Percentiles rank a stretch among this genome's conserved stretches.
These are phyloP conservation scores for Neckera pumila DNA, from an alignment of 225 moss, liverwort and hornwort species.

Conservation along the genomic window DNA sequence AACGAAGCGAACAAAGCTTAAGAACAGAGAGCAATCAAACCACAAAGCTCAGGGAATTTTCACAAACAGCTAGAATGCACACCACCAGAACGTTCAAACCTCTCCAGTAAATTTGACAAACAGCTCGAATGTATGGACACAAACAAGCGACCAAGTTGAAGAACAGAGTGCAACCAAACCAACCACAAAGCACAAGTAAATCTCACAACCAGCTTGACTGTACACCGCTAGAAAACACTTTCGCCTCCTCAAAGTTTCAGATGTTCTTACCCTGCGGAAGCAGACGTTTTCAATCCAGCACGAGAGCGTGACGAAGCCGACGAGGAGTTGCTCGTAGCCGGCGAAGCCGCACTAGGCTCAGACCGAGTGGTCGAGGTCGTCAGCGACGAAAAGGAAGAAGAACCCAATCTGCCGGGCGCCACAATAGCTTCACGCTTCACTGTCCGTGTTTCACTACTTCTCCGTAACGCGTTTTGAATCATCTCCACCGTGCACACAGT, in stretches of 20 bases:
- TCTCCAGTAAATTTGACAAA: not conserved
- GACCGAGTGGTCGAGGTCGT: not conserved
- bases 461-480: not conserved
- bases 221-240: not conserved
- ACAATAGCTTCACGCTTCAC: not conserved
- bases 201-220: not conserved
- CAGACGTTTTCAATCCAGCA: not conserved
- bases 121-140: not conserved
- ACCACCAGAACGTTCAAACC: not conserved
- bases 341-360: not conserved
- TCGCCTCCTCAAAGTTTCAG: not conserved
- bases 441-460: not conserved
- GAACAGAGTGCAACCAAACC: not conserved
- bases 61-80: not conserved
- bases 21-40: not conserved
- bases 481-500: not conserved
- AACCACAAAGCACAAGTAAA: not conserved
- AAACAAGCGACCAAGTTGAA: not conserved
- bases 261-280: not conserved
- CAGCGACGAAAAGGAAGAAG: not conserved
- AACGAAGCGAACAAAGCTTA: not conserved
- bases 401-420: not conserved
- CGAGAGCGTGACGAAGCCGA: not conserved
- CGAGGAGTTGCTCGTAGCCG: not conserved
- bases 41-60: not conserved